phyloP scores from a whole-genome alignment of 163 green algal species.

The Coccomyxa subellipsoidea region DNA sequence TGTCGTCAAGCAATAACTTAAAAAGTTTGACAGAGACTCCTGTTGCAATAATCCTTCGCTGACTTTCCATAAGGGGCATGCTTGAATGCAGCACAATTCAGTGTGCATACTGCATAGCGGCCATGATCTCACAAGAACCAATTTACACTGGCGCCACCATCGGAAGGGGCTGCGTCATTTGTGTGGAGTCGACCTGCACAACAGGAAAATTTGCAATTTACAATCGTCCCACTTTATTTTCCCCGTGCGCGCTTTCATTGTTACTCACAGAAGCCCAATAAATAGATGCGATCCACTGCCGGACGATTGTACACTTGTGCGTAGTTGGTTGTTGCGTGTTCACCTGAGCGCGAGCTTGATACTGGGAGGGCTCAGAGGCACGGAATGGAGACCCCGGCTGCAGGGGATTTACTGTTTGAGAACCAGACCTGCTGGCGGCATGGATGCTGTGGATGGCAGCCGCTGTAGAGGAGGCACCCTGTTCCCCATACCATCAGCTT shows the following conservation, averaged over 20 bases:
- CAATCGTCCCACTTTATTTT: no score
- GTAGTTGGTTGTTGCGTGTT: neutral
- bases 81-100: no score
- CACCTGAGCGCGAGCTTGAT: neutral
- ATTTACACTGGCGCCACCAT: neutral
- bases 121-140: neutral
- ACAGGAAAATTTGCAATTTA: no score
- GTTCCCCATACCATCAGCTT: neutral
- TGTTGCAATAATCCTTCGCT: no score
- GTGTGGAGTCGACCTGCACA: neutral
- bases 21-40: no score
- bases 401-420: neutral
- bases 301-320: no score
- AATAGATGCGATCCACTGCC: no score
- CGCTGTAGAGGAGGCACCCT: neutral
- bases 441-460: neutral
- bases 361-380: neutral
- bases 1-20: no score
- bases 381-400: neutral
- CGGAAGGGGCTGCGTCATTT: neutral
- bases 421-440: neutral
- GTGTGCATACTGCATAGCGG: no score
- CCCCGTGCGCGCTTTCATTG: no score
- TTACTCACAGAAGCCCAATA: no score
- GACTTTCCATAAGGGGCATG: no score